Base-by-base conservation (phyloP, 176 grass and related monocot species). In the Avena sativa region DNA sequence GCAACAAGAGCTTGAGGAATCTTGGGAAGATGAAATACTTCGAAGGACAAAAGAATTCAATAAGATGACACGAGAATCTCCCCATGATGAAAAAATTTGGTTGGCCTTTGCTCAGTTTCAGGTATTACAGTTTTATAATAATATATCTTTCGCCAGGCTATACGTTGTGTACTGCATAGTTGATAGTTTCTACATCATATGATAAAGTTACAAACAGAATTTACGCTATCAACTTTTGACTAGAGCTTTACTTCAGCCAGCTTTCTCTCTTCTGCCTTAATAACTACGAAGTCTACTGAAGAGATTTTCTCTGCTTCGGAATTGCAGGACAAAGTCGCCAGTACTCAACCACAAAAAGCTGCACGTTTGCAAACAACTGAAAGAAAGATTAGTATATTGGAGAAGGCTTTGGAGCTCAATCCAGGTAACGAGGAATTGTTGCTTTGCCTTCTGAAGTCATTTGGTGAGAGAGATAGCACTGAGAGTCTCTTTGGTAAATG, bases 21-120 rank as follows among this genome's bases (percentile, higher is more conserved):
- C 96, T 47, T 98, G 96, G 96, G 93, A 95, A 86, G 96, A 98
- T 88, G 96, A 98, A 91, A 61, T 98, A 83, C 91, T 98, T 87
- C 76, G 78, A 23, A 91, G 74, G 89, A 98, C 96, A 79, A 89
- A 68, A 78, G 96, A 98, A 74, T 95, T 98, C 75, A 98, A 98
- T 81, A 98, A 86, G 86, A 92, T 87, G 88, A 91, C 96, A 85
- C 88, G 96, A 43, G 96, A 98, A 79, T 79, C 4, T 74, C 96
- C 96, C 43, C 81, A 95, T 9, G 90, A 98, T 90, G 96, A 92
- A 84, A 95, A 98, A 84, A 62, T 92, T 61, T 98, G 96, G 96
- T 58, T 98, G 82, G 89, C 90, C 38, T 95, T 98, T 73, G 92
- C 93, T 77, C 86, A 94, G 60, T 98, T 98, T 94, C 96, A 98